These are phyloP conservation scores for Scutellaria baicalensis DNA, from an alignment of 257 asterid species.

Conservation along the genomic window DNA sequence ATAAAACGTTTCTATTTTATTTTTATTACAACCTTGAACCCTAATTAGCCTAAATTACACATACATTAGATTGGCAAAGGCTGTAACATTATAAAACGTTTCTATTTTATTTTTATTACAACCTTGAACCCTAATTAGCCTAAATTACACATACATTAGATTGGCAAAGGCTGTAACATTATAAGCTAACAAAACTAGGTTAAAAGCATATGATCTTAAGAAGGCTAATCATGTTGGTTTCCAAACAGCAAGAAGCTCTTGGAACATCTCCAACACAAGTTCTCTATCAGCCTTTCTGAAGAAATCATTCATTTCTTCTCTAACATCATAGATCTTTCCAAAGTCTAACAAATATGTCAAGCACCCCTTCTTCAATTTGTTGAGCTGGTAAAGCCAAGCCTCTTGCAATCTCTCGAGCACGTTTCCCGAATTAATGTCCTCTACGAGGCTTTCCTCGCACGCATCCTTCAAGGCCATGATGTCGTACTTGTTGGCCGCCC, in stretches of 20 bases:
- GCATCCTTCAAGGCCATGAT: conserved; percentile 68
- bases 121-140: too few species aligned
- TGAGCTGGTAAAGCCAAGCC: conserved; percentile 84
- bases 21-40: too few species aligned
- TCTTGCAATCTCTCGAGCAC: conserved; percentile 93
- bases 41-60: too few species aligned
- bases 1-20: too few species aligned
- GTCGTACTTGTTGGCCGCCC: conserved; percentile 82
- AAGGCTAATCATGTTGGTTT: conserved; percentile 37
- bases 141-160: too few species aligned
- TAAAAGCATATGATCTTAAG: not conserved
- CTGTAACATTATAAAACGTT: too few species aligned
- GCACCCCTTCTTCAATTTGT: conserved; percentile 75
- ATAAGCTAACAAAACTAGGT: too few species aligned
- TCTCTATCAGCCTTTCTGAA: conserved; percentile 73
- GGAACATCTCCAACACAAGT: conserved; percentile 78
- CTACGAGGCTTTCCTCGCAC: conserved; percentile 81
- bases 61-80: too few species aligned
- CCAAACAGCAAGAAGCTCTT: conserved; percentile 76
- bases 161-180: too few species aligned
- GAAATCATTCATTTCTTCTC: conserved; percentile 65
- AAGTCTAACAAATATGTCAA: conserved; percentile 75
- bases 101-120: too few species aligned
- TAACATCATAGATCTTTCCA: conserved; percentile 83
- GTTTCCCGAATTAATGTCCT: conserved; percentile 70